Base-by-base conservation (phyloP, 2,329 filamentous ascomycete species). In the Phyllosticta citrichinensis region DNA sequence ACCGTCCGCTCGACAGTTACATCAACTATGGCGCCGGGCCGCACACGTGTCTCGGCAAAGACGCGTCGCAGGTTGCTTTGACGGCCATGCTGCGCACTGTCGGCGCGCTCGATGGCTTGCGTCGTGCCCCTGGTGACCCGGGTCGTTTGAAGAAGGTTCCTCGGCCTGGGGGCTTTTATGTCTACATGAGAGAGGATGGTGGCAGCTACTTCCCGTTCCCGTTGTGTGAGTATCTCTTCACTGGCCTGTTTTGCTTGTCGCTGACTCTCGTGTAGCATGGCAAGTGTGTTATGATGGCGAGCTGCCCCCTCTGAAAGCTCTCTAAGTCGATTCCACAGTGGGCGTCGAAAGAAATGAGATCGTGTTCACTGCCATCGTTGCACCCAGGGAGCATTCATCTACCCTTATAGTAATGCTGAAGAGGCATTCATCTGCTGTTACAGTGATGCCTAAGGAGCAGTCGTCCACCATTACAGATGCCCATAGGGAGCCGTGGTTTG, bases 61-160 rank as follows among this genome's bases (percentile, higher is more conserved):
- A 85, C 17, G 79, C 82, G 12, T 83, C 80, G 68, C 79, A 84
- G 63, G 77, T 84, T 1, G 86, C 84, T 0, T 74, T 91, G 62
- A 82, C 83, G 0, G 82, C 86, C 64, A 86, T 90, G 78, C 81
- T 91, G 71, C 82, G 87, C 55, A 81, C 82, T 0, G 73, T 89
- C 1, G 87, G 87, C 67, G 75, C 79, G 62, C 76, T 84, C 65
- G 78, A 81, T 65, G 84, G 84, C 59, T 70, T 91, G 11, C 76
- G 84, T 5, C 78, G 84, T 30, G 84, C 83, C 0, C 76, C 82
- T 0, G 88, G 88, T 0, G 74, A 81, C 0, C 84, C 87, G 72
- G 88, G 88, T 0, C 75, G 84, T 68, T 70, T 91, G 64, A 88
- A 89, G 78, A 87, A 83, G 75, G 77, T 89, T 1, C 73, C 77